Evolutionary conservation across 768 basidiomycete genomes (phyloP).

Genomic region (Pilatotrama ljubarskyi): DNA sequence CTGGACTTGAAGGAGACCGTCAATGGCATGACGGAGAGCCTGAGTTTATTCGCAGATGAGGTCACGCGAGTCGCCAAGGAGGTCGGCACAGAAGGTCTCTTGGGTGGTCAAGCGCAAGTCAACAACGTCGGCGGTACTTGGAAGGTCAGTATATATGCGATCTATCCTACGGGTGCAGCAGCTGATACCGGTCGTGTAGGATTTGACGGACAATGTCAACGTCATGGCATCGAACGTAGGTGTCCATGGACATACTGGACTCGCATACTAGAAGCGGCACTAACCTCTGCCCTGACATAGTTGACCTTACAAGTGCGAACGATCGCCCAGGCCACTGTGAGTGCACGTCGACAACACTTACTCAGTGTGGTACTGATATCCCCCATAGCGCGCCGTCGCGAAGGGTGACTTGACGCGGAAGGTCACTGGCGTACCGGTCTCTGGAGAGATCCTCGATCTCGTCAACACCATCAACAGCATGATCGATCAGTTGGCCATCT

Average conservation of each 20-base stretch:
- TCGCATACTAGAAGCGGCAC: no score
- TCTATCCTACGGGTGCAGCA: not conserved
- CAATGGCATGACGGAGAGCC: slow-evolving; percentile 90
- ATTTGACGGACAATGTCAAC: slow-evolving; percentile 94
- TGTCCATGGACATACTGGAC: slow-evolving; percentile 9
- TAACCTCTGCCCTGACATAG: no score
- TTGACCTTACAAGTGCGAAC: slow-evolving; percentile 92
- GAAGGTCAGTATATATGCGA: slow-evolving; percentile 50
- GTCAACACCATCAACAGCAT: slow-evolving; percentile 97
- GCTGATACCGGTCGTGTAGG: slow-evolving; percentile 34
- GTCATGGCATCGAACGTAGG: slow-evolving; percentile 91
- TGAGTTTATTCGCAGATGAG: slow-evolving; percentile 85
- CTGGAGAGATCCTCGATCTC: slow-evolving; percentile 93
- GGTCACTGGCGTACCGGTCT: slow-evolving; percentile 88
- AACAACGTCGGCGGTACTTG: slow-evolving; percentile 95
- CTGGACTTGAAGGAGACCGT: slow-evolving; percentile 88
- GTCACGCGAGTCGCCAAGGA: slow-evolving; percentile 88
- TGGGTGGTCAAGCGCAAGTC: slow-evolving; percentile 94
- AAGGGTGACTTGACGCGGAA: slow-evolving; percentile 92
- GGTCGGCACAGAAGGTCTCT: slow-evolving; percentile 93
- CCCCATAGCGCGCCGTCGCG: slow-evolving; percentile 78
- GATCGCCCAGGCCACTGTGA: slow-evolving; percentile 87
- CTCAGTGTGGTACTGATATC: not conserved
- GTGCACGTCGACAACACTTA: slow-evolving; percentile 29
- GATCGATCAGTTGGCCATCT: slow-evolving; percentile 68